Evolutionary conservation across 2,329 filamentous ascomycete genomes (phyloP), one percentile per base, ranked within the genome.

Genomic region (Ilyonectria mors-panacis): DNA sequence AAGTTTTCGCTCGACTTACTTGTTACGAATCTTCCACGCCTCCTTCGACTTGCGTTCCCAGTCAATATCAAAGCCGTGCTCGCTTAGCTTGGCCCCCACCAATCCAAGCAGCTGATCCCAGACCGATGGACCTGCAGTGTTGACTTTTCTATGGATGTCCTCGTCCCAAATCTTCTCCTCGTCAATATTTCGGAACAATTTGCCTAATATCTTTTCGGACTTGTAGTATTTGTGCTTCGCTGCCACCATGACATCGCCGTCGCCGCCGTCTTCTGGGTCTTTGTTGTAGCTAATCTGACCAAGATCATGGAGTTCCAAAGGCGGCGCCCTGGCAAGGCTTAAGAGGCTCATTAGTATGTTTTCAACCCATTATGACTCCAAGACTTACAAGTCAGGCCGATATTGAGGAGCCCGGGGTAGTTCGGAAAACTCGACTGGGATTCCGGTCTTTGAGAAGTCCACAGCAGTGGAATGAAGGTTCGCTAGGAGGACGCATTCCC

Each of bases 401-500:
- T 74, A 83, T 9, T 73, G 78, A 4, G 77, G 78, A 12, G 79
- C 63, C 19, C 70, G 79, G 1, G 84, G 86, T 17, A 90, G 78
- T 1, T 81, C 72, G 0, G 67, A 76, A 39, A 87, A 75, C 7
- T 86, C 79, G 6, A 90, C 89, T 0, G 85, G 78, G 28, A 91
- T 88, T 0, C 93, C 93, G 0, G 91, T 93, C 78, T 94, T 94
- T 3, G 91, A 93, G 72, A 92, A 94, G 77, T 94, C 92, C 0
- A 94, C 92, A 0, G 91, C 92, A 0, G 86, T 90, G 0, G 92
- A 94, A 70, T 92, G 89, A 75, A 94, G 79, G 67, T 84, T 83
- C 0, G 92, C 91, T 17, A 94, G 82, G 1, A 73, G 77, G 13
- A 82, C 59, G 64, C 91, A 93, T 4, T 86, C 79, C 0, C 54